These are phyloP conservation scores for Exophiala viscosa DNA, from an alignment of 2,329 filamentous ascomycete species.

Conservation along the genomic window DNA sequence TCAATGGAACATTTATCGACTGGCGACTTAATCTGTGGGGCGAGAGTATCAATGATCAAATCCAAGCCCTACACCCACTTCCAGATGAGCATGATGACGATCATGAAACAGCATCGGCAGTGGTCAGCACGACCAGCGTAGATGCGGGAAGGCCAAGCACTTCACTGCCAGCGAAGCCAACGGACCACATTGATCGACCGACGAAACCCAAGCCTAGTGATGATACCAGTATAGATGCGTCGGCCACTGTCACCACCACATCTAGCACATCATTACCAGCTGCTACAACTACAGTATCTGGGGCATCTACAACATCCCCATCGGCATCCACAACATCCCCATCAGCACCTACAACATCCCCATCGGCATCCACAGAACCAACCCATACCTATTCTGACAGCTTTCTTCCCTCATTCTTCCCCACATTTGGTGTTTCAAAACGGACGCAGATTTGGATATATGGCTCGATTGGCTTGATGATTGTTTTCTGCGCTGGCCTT, in stretches of 20 bases:
- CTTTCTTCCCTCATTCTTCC: conserved; percentile 79
- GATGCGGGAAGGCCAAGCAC: conserved; percentile 47
- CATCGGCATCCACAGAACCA: conserved; percentile 8
- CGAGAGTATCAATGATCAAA: conserved; percentile 71
- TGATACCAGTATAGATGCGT: conserved; percentile 28
- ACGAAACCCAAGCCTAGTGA: conserved; percentile 56
- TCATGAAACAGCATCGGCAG: conserved; percentile 58
- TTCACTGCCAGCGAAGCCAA: conserved; percentile 45
- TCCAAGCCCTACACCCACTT: conserved; percentile 72
- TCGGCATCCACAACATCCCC: not conserved
- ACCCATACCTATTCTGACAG: conserved; percentile 43
- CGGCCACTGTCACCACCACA: conserved; percentile 27
- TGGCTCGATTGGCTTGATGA: conserved; percentile 77
- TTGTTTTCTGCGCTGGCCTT: conserved; percentile 75
- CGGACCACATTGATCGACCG: conserved; percentile 64
- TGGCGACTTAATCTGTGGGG: conserved; percentile 96
- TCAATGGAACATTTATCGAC: conserved; percentile 76
- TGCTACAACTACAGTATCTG: conserved; percentile 31
- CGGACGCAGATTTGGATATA: conserved; percentile 92
- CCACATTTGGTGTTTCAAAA: conserved; percentile 83
- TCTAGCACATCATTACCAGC: conserved; percentile 32
- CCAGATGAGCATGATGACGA: conserved; percentile 79
- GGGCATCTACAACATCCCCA: too few species aligned
- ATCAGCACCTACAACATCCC: too few species aligned
- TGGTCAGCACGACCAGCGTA: conserved; percentile 62